Evolutionary conservation across 441 rosid genomes (phyloP).

Genomic region (Brassica balearica): DNA sequence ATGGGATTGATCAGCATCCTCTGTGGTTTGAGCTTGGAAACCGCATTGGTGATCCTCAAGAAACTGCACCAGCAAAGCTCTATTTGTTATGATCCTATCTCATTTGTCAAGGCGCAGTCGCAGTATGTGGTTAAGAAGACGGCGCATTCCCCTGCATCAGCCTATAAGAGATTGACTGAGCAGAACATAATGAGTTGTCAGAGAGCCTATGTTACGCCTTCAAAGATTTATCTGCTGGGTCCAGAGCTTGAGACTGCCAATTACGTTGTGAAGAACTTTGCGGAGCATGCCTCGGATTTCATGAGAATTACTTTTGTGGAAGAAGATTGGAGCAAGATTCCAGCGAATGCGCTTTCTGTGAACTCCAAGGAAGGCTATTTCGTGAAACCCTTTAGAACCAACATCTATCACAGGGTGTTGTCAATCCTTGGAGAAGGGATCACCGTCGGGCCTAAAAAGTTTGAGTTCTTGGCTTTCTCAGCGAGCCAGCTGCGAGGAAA

Average conservation of each 20-base stretch:
- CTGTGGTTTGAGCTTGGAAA: slow-evolving; percentile 50
- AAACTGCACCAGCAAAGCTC: slow-evolving; percentile 70
- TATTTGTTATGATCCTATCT: slow-evolving; percentile 68
- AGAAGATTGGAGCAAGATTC: slow-evolving; percentile 94
- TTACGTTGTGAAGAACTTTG: slow-evolving; percentile 82
- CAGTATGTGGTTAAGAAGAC: slow-evolving; percentile 49
- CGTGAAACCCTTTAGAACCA: slow-evolving; percentile 74
- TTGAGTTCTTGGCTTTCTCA: slow-evolving; percentile 92
- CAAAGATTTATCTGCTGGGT: slow-evolving; percentile 87
- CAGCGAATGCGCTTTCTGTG: slow-evolving; percentile 69
- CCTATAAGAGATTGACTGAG: slow-evolving; percentile 49
- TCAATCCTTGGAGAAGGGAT: slow-evolving; percentile 76
- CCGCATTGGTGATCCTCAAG: slow-evolving; percentile 62
- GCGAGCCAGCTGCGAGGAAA: slow-evolving; percentile 92
- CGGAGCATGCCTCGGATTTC: slow-evolving; percentile 76
- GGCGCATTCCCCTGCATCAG: slow-evolving; percentile 49
- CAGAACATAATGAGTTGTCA: slow-evolving; percentile 79
- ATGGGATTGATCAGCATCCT: slow-evolving; percentile 56
- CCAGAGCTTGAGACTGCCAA: slow-evolving; percentile 93
- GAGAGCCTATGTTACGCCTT: slow-evolving; percentile 83
- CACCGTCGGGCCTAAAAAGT: slow-evolving; percentile 71
- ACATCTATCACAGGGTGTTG: slow-evolving; percentile 72
- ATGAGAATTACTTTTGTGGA: slow-evolving; percentile 90
- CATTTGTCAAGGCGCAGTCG: slow-evolving; percentile 57
- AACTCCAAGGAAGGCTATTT: slow-evolving; percentile 67